A percentile compares a stretch with the other conserved stretches of the same genome.
phyloP scores from a whole-genome alignment of 805 yeast genomes.

The Yarrowia yakushimensis region DNA sequence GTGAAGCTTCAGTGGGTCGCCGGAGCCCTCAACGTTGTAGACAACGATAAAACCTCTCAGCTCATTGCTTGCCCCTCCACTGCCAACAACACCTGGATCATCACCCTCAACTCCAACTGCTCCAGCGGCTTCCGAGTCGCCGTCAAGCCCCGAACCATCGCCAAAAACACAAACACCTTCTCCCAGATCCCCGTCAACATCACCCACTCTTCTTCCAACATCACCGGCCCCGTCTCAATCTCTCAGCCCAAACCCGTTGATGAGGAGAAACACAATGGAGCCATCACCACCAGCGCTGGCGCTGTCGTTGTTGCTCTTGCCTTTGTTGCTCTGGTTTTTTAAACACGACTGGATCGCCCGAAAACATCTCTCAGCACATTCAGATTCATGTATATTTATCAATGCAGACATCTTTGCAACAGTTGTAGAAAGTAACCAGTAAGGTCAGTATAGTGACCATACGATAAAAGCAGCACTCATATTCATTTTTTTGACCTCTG shows the following conservation, averaged over 20 bases:
- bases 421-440: too few species aligned
- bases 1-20: slow-evolving; percentile 13
- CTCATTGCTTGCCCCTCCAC: slow-evolving; percentile 19
- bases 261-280: slow-evolving; percentile 14
- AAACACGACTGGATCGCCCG: neutral
- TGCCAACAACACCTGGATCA: slow-evolving; percentile 16
- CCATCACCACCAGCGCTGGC: slow-evolving; percentile 19
- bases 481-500: too few species aligned
- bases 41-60: slow-evolving; percentile 15
- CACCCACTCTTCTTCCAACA: slow-evolving; percentile 17
- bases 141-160: slow-evolving; percentile 16
- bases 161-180: slow-evolving; percentile 1
- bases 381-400: slow-evolving; percentile 9
- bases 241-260: slow-evolving; percentile 3
- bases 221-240: neutral
- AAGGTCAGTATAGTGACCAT: too few species aligned
- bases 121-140: slow-evolving; percentile 14
- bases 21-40: slow-evolving; percentile 11
- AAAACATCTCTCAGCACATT: neutral
- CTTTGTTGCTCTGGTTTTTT: neutral
- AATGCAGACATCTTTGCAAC: neutral
- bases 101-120: slow-evolving; percentile 15
- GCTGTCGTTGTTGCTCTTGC: slow-evolving; percentile 17
- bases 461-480: too few species aligned
- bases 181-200: slow-evolving; percentile 22